Evolutionary conservation across 345 rosid genomes (phyloP).

Genomic region (Eucalyptus lansdowneana): DNA sequence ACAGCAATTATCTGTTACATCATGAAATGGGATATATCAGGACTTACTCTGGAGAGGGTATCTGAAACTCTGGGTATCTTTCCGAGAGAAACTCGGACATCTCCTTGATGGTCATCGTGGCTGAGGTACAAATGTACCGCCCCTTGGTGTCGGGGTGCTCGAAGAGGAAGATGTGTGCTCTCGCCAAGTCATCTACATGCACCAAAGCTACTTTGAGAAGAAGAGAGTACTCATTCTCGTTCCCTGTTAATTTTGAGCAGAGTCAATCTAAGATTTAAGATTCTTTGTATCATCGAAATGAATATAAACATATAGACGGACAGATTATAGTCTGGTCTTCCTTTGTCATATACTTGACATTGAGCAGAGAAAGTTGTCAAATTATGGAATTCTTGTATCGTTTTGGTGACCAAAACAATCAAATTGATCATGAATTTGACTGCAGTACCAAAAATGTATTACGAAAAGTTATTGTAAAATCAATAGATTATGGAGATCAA

Average conservation of each 20-base stretch:
- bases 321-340: not conserved
- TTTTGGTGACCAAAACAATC: not conserved
- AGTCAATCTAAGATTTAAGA: not conserved
- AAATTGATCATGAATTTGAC: not conserved
- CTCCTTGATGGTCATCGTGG: not conserved
- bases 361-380: not conserved
- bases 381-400: not conserved
- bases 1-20: not conserved
- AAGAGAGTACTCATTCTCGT: not conserved
- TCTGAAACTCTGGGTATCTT: constrained; percentile 8
- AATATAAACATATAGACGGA: not conserved
- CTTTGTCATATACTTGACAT: not conserved
- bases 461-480: not conserved
- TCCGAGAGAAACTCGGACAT: constrained; percentile 9
- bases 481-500: not conserved
- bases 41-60: constrained; percentile 12
- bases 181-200: constrained; percentile 24
- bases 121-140: constrained; percentile 23
- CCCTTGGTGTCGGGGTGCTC: constrained; percentile 20
- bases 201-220: not conserved
- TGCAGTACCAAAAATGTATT: not conserved
- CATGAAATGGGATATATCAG: not conserved
- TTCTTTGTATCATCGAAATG: not conserved
- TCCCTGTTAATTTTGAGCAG: not conserved
- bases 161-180: constrained; percentile 26